Percentiles rank a stretch among this genome's conserved stretches.
These are phyloP conservation scores for Alloteropsis angusta DNA, from an alignment of 202 grass and related monocot species.

Conservation along the genomic window DNA sequence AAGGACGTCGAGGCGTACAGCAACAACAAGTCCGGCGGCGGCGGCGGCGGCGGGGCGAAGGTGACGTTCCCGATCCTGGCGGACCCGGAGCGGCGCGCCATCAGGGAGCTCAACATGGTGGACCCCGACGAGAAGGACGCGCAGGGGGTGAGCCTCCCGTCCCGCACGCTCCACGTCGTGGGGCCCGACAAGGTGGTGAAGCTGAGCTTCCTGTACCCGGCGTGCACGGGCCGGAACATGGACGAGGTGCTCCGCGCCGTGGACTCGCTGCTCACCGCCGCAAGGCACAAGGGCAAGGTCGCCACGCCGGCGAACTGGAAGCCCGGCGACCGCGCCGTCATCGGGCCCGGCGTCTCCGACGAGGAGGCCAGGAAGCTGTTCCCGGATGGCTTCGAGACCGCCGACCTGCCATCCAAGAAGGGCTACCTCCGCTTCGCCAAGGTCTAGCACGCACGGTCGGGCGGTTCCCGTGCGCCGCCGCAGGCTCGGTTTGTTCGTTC, in stretches of 20 bases:
- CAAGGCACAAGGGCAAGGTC: constrained; percentile 40
- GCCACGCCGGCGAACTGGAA: constrained; percentile 88
- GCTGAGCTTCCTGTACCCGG: constrained; percentile 77
- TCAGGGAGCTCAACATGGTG: constrained; percentile 90
- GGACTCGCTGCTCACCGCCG: constrained; percentile 62
- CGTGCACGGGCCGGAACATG: constrained; percentile 75
- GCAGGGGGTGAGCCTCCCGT: constrained; percentile 39
- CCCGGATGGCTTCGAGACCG: constrained; percentile 43
- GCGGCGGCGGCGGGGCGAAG: constrained; percentile 16
- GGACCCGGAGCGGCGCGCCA: constrained; percentile 40
- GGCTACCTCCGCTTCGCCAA: constrained; percentile 72
- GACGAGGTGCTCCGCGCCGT: constrained; percentile 74
- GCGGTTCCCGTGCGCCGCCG: no score
- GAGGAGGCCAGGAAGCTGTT: constrained; percentile 69
- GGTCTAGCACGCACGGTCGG: no score
- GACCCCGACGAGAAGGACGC: constrained; percentile 81
- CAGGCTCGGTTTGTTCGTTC: no score
- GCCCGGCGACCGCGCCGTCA: constrained; percentile 56
- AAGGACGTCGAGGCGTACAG: constrained; percentile 89
- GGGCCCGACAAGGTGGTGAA: constrained; percentile 77
- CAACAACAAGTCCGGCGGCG: no score
- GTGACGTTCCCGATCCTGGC: constrained; percentile 67
- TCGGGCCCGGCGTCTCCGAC: constrained; percentile 52
- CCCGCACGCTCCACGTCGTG: constrained; percentile 55
- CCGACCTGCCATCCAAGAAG: constrained; percentile 66